Evolutionary conservation across 169 alveolate species (phyloP), one percentile per base, ranked within the genome.

Genomic region (Babesia bovis): DNA sequence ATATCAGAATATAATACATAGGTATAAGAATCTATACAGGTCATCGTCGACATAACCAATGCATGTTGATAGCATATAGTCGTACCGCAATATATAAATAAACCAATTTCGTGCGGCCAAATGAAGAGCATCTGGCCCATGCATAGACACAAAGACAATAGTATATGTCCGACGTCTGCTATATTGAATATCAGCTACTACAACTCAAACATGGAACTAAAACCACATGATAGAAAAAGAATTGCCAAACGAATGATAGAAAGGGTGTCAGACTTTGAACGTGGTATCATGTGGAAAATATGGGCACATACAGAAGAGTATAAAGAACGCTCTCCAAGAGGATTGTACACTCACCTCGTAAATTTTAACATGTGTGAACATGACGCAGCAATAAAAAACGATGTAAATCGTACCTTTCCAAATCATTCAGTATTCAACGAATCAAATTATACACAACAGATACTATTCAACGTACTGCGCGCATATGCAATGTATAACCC

Each of bases 401-500:
- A 71, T 30, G 38, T 71, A 23, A 12, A 71, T 10, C 63, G 83
- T 3, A 71, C 83, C 21, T 56, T 71, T 66, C 63, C 79, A 21
- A 35, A 68, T 30, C 55, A 40, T 41, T 15, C 53, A 5, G 1
- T 71, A 0, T 71, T 58, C 53, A 59, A 9, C 26, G 58, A 61
- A 12, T 12, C 77, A 7, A 30, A 38, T 21, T 38, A 58, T 57
- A 19, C 57, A 30, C 66, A 19, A 21, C 2, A 9, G 5, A 30
- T 76, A 21, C 69, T 93, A 42, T 91, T 72, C 69, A 65, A 74
- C 30, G 93, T 93, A 21, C 85, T 93, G 45, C 82, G 87, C 30
- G 85, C 89, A 21, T 70, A 72, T 38, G 61, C 94, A 19, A 40
- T 70, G 36, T 81, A 66, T 47, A 87, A 91, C 44, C 76, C 86